A percentile compares a stretch with the other conserved stretches of the same genome.
Conservation (phyloP, 129 eudicot genomes). For the Tagetes patula region DNA sequence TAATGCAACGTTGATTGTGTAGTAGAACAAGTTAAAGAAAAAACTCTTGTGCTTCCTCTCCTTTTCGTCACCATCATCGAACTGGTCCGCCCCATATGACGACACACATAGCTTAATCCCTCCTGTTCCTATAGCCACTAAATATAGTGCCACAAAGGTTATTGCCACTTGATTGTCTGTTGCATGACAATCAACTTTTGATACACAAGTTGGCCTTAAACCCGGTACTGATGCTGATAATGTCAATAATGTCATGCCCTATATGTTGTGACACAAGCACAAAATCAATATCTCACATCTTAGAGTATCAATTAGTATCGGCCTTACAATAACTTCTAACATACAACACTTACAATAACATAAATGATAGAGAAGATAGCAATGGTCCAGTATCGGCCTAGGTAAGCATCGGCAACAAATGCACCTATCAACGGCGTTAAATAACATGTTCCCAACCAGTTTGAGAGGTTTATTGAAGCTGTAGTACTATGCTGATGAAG, state of each 20-base stretch:
- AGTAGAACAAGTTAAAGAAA: slow-evolving; percentile 66
- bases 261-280: neutral
- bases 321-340: too few species aligned
- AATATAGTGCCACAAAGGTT: slow-evolving; percentile 49
- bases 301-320: too few species aligned
- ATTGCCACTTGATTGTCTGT: slow-evolving; percentile 33
- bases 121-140: slow-evolving; percentile 70
- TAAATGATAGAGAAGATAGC: slow-evolving; percentile 67
- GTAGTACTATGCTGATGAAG: slow-evolving; percentile 56
- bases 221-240: slow-evolving; percentile 62
- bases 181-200: slow-evolving; percentile 44
- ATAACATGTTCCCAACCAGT: slow-evolving; percentile 85
- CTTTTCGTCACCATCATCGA: slow-evolving; percentile 58
- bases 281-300: too few species aligned
- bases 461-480: slow-evolving; percentile 65
- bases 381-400: slow-evolving; percentile 86
- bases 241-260: slow-evolving; percentile 73
- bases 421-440: slow-evolving; percentile 77
- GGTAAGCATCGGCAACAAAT: slow-evolving; percentile 69
- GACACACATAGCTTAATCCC: slow-evolving; percentile 77
- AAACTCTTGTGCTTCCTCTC: slow-evolving; percentile 62
- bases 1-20: slow-evolving; percentile 63
- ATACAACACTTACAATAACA: slow-evolving; percentile 47
- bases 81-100: slow-evolving; percentile 72
- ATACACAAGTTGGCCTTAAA: slow-evolving; percentile 46